phyloP scores from a whole-genome alignment of 2,329 filamentous ascomycete genomes.

The Biscogniauxia mediterranea region DNA sequence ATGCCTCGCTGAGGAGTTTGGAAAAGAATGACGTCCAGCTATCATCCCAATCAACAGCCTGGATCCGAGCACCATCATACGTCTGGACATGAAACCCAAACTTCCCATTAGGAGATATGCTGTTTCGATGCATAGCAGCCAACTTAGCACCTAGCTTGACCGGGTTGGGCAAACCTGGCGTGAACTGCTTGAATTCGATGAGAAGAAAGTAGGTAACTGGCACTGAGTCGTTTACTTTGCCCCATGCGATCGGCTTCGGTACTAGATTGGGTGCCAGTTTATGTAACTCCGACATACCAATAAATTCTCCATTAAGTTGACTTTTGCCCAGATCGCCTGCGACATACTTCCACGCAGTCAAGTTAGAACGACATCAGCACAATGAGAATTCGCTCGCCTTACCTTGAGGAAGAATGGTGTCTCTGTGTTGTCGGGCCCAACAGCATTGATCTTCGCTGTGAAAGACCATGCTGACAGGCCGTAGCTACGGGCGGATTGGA shows the following conservation, averaged over 20 bases:
- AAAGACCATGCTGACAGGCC: constrained; percentile 9
- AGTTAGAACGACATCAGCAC: neutral
- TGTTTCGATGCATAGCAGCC: constrained; percentile 12
- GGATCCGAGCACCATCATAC: too few relatives aligned
- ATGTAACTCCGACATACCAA: too few relatives aligned
- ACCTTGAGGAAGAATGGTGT: constrained; percentile 10
- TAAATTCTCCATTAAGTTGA: too few relatives aligned
- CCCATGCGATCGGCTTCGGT: constrained; percentile 11
- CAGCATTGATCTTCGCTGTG: constrained; percentile 14
- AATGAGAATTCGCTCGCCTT: neutral
- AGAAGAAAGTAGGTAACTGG: neutral
- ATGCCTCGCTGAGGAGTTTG: constrained; percentile 29
- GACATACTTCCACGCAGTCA: constrained; percentile 8
- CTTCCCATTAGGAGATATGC: constrained; percentile 27
- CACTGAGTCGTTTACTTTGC: constrained; percentile 1
- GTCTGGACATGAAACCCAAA: constrained; percentile 39
- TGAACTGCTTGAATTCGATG: constrained; percentile 1
- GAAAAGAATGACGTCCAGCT: constrained; percentile 41
- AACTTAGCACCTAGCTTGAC: neutral
- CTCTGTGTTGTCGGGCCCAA: neutral
- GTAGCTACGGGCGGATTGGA: constrained; percentile 4
- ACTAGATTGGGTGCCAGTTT: constrained; percentile 14
- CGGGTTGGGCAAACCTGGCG: neutral
- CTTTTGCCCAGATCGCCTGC: constrained; percentile 10
- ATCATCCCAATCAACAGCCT: constrained; percentile 36